Conservation (phyloP, 2,329 filamentous ascomycete genomes). For the Microsporum ferrugineum region DNA sequence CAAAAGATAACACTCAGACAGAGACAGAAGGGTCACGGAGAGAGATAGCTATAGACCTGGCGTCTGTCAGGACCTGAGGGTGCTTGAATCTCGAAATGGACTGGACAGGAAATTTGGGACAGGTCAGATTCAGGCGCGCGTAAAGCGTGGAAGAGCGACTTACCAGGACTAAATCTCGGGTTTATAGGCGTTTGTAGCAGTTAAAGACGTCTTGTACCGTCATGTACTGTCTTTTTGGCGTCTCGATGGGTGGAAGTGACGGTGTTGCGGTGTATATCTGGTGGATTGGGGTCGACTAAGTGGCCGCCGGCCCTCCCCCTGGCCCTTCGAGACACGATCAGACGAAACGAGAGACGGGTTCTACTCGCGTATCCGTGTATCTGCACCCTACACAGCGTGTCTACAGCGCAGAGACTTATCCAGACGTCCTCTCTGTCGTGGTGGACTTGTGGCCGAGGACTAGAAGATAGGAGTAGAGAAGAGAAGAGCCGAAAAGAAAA, state of each 20-base stretch:
- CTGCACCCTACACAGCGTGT: neutral
- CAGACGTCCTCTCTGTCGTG: neutral
- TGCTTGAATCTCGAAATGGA: neutral
- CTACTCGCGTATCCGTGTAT: neutral
- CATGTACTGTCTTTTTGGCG: neutral
- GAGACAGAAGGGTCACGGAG: neutral
- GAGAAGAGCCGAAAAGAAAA: neutral
- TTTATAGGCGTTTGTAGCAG: too few species aligned
- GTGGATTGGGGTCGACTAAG: neutral
- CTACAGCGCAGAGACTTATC: neutral
- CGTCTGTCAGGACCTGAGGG: neutral
- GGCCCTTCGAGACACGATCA: neutral
- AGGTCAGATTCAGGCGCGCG: conserved; percentile 1
- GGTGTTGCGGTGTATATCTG: neutral
- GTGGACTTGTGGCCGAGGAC: neutral
- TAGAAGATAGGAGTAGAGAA: neutral
- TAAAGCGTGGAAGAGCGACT: neutral
- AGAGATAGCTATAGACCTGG: neutral
- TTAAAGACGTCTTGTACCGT: too few species aligned
- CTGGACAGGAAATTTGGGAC: neutral
- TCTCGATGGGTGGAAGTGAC: neutral
- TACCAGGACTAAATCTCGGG: neutral
- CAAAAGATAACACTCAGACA: neutral
- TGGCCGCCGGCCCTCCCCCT: neutral
- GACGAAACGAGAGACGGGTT: neutral